phyloP scores from a whole-genome alignment of 345 rosid genomes.

The Raphanus sativus region DNA sequence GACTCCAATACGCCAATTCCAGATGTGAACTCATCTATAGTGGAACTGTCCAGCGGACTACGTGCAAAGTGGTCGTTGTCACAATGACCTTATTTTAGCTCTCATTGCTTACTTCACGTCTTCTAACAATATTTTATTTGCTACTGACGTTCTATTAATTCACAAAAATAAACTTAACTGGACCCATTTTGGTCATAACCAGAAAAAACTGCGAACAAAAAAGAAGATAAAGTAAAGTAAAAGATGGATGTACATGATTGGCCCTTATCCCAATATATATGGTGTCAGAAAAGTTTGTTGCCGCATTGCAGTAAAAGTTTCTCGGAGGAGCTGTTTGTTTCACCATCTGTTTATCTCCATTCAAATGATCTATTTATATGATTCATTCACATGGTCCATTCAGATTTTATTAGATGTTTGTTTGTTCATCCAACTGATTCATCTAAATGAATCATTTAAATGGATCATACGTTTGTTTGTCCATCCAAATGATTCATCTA shows the following conservation, averaged over 20 bases:
- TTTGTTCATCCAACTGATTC: too few species aligned
- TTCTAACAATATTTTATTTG: background rate
- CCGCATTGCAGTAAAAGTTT: background rate
- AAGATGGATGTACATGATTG: background rate
- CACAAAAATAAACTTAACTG: background rate
- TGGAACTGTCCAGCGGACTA: background rate
- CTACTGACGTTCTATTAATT: background rate
- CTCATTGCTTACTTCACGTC: slow-evolving; percentile 11
- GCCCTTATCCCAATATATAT: background rate
- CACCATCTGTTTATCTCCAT: too few species aligned
- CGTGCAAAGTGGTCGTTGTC: slow-evolving; percentile 8
- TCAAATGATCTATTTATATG: too few species aligned
- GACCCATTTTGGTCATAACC: background rate
- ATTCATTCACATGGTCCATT: too few species aligned
- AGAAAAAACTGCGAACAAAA: background rate
- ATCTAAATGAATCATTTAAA: too few species aligned
- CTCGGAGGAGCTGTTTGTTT: background rate
- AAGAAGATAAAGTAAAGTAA: background rate
- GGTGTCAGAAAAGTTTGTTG: background rate
- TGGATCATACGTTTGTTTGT: too few species aligned
- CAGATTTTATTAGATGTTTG: too few species aligned
- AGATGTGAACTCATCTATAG: background rate
- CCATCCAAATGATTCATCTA: too few species aligned
- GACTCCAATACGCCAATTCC: background rate
- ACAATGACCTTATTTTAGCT: background rate